phyloP scores from a whole-genome alignment of 345 rosid species.

The Ceriops tagal region DNA sequence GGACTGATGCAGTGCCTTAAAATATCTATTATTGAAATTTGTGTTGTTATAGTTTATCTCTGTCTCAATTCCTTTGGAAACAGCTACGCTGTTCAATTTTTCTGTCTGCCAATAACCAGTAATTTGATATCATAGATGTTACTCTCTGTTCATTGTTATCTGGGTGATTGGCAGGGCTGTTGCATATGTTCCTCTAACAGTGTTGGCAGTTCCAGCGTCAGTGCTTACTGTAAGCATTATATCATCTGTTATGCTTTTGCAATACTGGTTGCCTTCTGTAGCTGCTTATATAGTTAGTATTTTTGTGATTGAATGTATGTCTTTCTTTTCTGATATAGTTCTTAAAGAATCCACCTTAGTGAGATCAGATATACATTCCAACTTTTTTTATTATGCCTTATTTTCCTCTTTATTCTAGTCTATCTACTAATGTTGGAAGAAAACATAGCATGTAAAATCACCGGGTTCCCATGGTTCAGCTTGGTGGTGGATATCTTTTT shows the following conservation, averaged over 20 bases:
- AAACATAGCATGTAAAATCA: background rate
- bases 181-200: constrained; percentile 91
- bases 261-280: background rate
- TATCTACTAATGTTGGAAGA: constrained; percentile 4
- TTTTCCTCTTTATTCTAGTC: background rate
- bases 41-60: too few relatives aligned
- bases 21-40: too few relatives aligned
- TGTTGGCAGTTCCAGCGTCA: constrained; percentile 98
- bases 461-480: constrained; percentile 46
- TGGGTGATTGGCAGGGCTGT: constrained; percentile 59
- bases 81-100: too few relatives aligned
- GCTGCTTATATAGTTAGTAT: background rate
- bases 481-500: constrained; percentile 98
- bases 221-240: constrained; percentile 76
- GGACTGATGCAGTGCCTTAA: too few relatives aligned
- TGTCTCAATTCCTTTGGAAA: too few relatives aligned
- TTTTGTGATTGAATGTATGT: background rate
- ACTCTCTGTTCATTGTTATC: background rate
- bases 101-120: too few relatives aligned
- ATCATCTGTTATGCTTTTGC: constrained; percentile 7
- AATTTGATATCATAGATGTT: too few relatives aligned
- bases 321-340: background rate
- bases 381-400: background rate
- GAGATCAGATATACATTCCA: background rate
- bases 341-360: background rate